Evolutionary conservation across 805 yeast species (phyloP).

Genomic region (Yarrowia sp.): DNA sequence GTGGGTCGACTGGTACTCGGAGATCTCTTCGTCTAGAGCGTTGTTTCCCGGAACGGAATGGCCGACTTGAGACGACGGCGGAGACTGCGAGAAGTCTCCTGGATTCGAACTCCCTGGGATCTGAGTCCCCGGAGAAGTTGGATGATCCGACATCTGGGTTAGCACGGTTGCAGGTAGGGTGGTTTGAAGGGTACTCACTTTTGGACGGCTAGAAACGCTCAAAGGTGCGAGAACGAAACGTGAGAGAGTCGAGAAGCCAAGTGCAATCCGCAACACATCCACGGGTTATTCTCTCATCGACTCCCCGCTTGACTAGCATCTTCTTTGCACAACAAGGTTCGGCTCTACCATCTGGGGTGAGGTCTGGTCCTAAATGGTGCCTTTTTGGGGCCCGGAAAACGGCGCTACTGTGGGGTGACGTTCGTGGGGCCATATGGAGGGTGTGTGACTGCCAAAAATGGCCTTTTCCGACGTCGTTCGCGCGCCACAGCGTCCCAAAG

Average conservation of each 20-base stretch:
- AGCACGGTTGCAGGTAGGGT: neutral
- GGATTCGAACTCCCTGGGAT: neutral
- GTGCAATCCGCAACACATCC: neutral
- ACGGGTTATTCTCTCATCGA: constrained; percentile 19
- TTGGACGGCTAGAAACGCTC: neutral
- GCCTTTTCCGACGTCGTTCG: no score
- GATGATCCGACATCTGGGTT: constrained; percentile 3
- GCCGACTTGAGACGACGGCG: no score
- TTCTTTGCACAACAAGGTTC: constrained; percentile 11
- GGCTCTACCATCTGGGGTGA: neutral
- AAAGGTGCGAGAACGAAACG: no score
- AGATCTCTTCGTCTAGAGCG: constrained; percentile 10
- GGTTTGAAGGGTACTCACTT: neutral
- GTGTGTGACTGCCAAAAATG: no score
- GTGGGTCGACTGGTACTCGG: neutral
- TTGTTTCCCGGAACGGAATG: no score
- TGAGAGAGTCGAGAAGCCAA: neutral
- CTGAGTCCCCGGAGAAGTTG: neutral
- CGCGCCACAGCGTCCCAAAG: no score
- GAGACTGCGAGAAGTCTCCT: no score
- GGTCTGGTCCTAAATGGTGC: constrained; percentile 7
- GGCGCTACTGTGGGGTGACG: neutral
- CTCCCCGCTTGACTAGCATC: constrained; percentile 15
- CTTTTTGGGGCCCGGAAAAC: neutral
- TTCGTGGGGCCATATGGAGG: no score